Percentiles rank a stretch among this genome's conserved stretches.
Conservation (phyloP, 306 rosid species). For the Ammopiptanthus mongolicus region DNA sequence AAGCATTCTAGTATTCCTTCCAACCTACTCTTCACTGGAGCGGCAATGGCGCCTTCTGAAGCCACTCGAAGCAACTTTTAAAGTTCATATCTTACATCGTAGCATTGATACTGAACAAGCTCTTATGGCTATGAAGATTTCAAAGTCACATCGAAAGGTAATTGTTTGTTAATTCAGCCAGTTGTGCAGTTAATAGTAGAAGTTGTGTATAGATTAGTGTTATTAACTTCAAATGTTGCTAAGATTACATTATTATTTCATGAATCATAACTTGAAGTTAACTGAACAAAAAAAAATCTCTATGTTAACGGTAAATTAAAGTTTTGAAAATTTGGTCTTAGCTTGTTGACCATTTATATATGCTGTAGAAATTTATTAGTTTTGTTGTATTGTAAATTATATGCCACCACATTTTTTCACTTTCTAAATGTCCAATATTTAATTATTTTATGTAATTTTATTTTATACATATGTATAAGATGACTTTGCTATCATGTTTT, state of each 20-base stretch:
- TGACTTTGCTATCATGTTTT: constrained; percentile 6
- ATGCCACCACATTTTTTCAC: background rate
- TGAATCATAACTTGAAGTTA: background rate
- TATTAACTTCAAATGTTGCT: background rate
- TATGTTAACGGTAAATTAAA: background rate
- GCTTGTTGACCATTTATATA: background rate
- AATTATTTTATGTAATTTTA: background rate
- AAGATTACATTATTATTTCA: background rate
- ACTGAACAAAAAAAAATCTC: background rate
- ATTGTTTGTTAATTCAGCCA: background rate
- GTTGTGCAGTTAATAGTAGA: background rate
- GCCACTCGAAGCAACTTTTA: constrained; percentile 61
- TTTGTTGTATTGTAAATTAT: background rate
- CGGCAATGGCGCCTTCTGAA: constrained; percentile 73
- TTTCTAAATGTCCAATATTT: background rate
- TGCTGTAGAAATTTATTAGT: background rate
- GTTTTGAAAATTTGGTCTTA: background rate
- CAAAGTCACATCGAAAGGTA: constrained; percentile 82
- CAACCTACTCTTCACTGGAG: constrained; percentile 75
- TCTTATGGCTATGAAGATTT: constrained; percentile 74
- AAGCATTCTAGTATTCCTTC: constrained; percentile 89
- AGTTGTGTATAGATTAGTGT: background rate
- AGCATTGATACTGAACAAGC: constrained; percentile 90
- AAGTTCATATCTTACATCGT: constrained; percentile 78
- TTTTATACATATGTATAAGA: background rate